These are phyloP conservation scores for Ormosia emarginata DNA, from an alignment of 306 rosid species.

Conservation along the genomic window DNA sequence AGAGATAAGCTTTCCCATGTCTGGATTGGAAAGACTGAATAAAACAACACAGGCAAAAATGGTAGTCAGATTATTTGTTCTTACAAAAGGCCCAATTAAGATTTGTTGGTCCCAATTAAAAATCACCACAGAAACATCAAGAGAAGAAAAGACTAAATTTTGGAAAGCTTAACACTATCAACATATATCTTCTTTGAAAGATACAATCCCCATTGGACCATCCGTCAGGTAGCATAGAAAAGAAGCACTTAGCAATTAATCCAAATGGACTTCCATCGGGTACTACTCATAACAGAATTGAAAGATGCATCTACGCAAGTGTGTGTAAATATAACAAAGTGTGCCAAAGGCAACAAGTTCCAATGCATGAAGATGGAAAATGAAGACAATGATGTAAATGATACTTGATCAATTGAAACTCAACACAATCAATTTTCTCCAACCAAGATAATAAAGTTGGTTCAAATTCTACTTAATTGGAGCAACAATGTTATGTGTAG, in stretches of 20 bases:
- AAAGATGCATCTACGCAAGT: not conserved
- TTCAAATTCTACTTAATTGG: not conserved
- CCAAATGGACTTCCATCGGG: slow-evolving; percentile 14
- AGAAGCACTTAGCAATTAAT: not conserved
- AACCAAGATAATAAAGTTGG: not conserved
- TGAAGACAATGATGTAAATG: not conserved
- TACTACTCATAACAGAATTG: not conserved
- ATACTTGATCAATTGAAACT: not conserved
- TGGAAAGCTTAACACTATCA: not conserved
- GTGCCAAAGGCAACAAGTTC: not conserved
- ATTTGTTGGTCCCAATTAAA: slow-evolving; percentile 1
- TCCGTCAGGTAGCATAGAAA: not conserved
- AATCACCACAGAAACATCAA: not conserved
- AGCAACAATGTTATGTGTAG: not conserved
- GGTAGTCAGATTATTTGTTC: slow-evolving; percentile 40
- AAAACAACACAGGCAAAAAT: slow-evolving; percentile 46
- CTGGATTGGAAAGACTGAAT: slow-evolving; percentile 83
- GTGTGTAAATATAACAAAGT: not conserved
- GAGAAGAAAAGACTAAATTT: not conserved
- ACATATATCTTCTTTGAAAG: not conserved
- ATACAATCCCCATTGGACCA: not conserved
- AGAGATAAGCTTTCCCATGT: slow-evolving; percentile 97
- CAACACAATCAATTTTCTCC: not conserved
- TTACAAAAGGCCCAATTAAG: slow-evolving; percentile 13
- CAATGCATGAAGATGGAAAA: not conserved